A percentile compares a stretch with the other conserved stretches of the same genome.
Conservation (phyloP, 805 yeast genomes). For the Wickerhamomyces ciferrii region DNA sequence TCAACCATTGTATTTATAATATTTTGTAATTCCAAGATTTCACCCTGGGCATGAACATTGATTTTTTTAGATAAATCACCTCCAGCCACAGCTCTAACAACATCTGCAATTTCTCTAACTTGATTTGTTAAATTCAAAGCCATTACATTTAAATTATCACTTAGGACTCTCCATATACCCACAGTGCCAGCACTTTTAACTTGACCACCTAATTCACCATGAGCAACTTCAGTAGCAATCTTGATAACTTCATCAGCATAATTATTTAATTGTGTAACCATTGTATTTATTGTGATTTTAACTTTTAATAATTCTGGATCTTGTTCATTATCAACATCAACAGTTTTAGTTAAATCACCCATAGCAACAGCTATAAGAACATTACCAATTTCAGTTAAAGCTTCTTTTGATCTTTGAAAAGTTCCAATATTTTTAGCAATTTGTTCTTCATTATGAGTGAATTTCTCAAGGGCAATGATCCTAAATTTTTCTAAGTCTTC, state of each 20-base stretch:
- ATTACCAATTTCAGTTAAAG: constrained; percentile 61
- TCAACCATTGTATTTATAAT: constrained; percentile 91
- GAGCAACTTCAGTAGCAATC: constrained; percentile 86
- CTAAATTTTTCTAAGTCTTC: neutral
- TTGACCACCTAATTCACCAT: constrained; percentile 86
- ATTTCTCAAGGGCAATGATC: neutral
- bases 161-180: constrained; percentile 84
- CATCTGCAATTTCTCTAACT: constrained; percentile 87
- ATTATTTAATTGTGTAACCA: constrained; percentile 81
- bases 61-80: constrained; percentile 82
- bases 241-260: constrained; percentile 84
- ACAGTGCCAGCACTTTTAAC: constrained; percentile 67
- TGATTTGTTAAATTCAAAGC: constrained; percentile 83
- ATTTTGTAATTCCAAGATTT: constrained; percentile 76
- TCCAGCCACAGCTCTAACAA: constrained; percentile 81
- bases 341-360: constrained; percentile 77
- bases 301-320: constrained; percentile 80
- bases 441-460: neutral
- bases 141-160: constrained; percentile 89
- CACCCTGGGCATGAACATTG: constrained; percentile 90
- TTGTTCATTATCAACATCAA: constrained; percentile 52
- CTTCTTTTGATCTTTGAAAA: neutral
- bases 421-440: neutral
- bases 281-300: constrained; percentile 78
- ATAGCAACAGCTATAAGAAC: constrained; percentile 81